Percentiles rank a stretch among this genome's conserved stretches.
Conservation (phyloP, 2,329 filamentous ascomycete genomes). For the Penicillium expansum region DNA sequence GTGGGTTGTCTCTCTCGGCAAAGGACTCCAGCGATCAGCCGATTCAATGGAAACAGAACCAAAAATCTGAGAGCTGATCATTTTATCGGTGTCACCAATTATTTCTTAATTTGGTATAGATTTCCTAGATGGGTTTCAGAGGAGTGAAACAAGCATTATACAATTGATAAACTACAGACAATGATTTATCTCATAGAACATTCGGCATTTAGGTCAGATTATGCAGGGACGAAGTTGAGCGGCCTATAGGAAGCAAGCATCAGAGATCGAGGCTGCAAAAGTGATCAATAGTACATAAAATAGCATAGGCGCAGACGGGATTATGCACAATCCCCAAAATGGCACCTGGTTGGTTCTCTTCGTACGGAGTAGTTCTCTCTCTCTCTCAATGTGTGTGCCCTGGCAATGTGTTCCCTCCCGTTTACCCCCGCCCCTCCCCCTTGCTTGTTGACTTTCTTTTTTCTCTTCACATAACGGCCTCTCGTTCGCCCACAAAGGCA, state of each 20-base stretch:
- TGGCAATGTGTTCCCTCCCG: background rate
- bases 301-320: background rate
- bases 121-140: background rate
- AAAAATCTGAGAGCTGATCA: background rate
- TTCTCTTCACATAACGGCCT: background rate
- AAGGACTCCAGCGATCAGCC: background rate
- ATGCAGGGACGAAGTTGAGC: constrained; percentile 8
- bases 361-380: no score
- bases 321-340: background rate
- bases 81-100: background rate
- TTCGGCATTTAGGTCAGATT: constrained; percentile 1
- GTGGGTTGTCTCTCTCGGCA: background rate
- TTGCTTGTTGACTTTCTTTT: background rate
- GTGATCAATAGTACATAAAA: constrained; percentile 5
- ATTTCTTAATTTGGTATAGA: background rate
- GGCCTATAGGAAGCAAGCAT: background rate
- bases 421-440: background rate
- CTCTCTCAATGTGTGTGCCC: background rate
- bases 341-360: background rate
- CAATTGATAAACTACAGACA: constrained; percentile 2
- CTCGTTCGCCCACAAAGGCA: background rate
- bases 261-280: background rate
- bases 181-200: constrained; percentile 6
- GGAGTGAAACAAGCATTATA: background rate
- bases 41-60: background rate